phyloP scores from a whole-genome alignment of 2,329 filamentous ascomycete genomes.

The Ophiostoma tasmaniense region DNA sequence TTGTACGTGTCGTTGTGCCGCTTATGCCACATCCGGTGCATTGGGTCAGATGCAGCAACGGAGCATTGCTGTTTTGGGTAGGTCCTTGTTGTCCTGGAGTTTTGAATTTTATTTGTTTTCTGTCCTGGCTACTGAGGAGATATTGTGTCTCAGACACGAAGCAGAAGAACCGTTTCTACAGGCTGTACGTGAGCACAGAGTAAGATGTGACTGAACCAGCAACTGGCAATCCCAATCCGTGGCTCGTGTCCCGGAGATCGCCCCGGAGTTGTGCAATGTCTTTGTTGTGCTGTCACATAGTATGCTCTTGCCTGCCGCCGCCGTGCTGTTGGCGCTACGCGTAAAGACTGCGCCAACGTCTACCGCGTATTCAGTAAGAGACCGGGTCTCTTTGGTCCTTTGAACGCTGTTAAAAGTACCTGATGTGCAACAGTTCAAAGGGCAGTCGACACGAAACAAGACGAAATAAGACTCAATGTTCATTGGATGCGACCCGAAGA shows the following conservation, averaged over 20 bases:
- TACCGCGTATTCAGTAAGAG: no score
- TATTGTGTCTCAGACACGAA: neutral
- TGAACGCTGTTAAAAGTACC: neutral
- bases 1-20: neutral
- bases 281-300: no score
- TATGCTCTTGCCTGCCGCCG: neutral
- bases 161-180: neutral
- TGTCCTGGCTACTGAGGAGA: no score
- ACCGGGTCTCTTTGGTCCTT: neutral
- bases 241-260: neutral
- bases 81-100: no score
- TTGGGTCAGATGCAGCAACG: neutral
- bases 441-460: no score
- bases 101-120: no score
- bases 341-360: neutral
- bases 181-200: no score
- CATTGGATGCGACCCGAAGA: neutral
- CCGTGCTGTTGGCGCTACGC: neutral
- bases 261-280: neutral
- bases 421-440: neutral
- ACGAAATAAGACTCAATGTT: neutral
- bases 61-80: conserved; percentile 5
- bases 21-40: neutral
- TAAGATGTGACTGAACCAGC: no score
- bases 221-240: no score